Evolutionary conservation across 1,139 yeast genomes (phyloP).

Genomic region (Zygosaccharomyces sapae): DNA sequence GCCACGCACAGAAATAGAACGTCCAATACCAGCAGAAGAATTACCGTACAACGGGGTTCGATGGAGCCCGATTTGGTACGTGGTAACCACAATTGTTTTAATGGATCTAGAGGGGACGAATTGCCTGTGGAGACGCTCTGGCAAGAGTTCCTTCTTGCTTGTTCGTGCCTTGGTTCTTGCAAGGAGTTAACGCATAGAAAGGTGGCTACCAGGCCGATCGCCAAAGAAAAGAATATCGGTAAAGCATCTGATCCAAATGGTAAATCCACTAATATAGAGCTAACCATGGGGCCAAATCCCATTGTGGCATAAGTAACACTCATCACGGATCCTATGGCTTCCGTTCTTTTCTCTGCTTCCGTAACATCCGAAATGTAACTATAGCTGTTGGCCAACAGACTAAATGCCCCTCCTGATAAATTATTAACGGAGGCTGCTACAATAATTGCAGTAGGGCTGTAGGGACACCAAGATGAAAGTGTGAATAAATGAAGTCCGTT

Average conservation of each 20-base stretch:
- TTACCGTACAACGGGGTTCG: conserved; percentile 45
- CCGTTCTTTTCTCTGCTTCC: conserved; percentile 47
- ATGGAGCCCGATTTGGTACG: conserved; percentile 34
- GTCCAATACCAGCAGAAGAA: conserved; percentile 48
- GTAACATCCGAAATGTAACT: conserved; percentile 58
- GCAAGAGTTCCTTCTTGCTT: conserved; percentile 9
- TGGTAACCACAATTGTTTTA: conserved; percentile 45
- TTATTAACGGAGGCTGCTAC: conserved; percentile 11
- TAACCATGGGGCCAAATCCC: conserved; percentile 53
- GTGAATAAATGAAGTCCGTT: conserved; percentile 13
- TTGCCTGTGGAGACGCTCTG: neutral
- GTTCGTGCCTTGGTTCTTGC: conserved; percentile 20
- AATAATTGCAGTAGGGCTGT: conserved; percentile 15
- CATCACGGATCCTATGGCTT: conserved; percentile 47
- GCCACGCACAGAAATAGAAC: conserved; percentile 39
- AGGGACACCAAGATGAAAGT: conserved; percentile 13
- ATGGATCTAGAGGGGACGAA: conserved; percentile 31
- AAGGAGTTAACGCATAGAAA: conserved; percentile 13
- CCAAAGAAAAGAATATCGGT: conserved; percentile 14
- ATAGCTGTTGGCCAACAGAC: conserved; percentile 47
- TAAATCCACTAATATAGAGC: conserved; percentile 40
- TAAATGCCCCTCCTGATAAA: conserved; percentile 45
- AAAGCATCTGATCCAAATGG: conserved; percentile 10
- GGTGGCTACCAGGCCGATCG: conserved; percentile 10
- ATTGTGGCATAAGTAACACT: conserved; percentile 52